These are phyloP conservation scores for Leccinum incarnatum DNA, from an alignment of 768 basidiomycete genomes.

Conservation along the genomic window DNA sequence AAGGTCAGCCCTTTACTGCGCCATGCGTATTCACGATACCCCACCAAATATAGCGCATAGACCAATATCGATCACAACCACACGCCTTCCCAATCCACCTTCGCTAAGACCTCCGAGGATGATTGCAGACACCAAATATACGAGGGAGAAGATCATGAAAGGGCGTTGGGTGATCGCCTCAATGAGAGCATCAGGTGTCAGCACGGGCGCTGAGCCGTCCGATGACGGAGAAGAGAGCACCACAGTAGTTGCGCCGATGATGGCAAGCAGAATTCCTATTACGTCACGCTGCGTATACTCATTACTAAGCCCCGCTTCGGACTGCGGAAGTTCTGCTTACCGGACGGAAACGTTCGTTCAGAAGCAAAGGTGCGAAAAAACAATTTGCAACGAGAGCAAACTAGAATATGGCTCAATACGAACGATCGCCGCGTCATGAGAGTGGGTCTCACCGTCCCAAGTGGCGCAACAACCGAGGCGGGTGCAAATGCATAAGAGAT, in stretches of 20 bases:
- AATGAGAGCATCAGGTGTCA: constrained; percentile 67
- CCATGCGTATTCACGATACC: constrained; percentile 8
- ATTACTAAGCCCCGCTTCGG: constrained; percentile 13
- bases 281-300: constrained; percentile 58
- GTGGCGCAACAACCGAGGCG: constrained; percentile 89
- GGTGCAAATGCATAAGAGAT: constrained; percentile 88
- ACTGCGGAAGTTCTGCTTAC: constrained; percentile 35
- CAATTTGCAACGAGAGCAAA: constrained; percentile 96
- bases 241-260: constrained; percentile 91
- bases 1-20: not conserved
- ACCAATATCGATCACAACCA: constrained; percentile 84
- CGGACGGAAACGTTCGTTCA: constrained; percentile 79
- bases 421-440: not conserved
- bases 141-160: constrained; percentile 72
- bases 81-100: constrained; percentile 55
- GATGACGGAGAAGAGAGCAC: constrained; percentile 77
- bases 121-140: constrained; percentile 57
- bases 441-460: constrained; percentile 76
- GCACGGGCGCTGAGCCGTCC: constrained; percentile 48
- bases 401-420: constrained; percentile 33
- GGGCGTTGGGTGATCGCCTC: constrained; percentile 64
- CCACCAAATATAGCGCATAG: constrained; percentile 82
- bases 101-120: constrained; percentile 68
- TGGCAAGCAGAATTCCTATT: constrained; percentile 73
- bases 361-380: constrained; percentile 83